These are phyloP conservation scores for Beauveria caledonica DNA, from an alignment of 2,329 filamentous ascomycete species.

Conservation along the genomic window DNA sequence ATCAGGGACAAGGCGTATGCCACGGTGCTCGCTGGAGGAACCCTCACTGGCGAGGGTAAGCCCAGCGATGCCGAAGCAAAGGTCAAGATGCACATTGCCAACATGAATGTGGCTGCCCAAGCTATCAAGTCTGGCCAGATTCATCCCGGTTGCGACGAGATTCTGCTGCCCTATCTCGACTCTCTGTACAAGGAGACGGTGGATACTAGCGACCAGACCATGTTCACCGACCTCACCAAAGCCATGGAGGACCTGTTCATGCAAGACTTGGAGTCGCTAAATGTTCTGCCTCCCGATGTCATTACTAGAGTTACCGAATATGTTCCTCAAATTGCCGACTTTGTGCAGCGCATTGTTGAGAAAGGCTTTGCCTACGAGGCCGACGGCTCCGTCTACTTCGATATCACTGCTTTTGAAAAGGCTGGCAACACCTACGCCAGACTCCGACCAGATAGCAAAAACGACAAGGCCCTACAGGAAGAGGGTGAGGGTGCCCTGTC, in stretches of 20 bases:
- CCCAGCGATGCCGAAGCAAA: conserved; percentile 76
- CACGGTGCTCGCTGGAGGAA: conserved; percentile 45
- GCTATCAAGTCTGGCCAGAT: conserved; percentile 41
- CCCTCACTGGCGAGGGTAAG: conserved; percentile 47
- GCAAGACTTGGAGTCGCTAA: conserved; percentile 78
- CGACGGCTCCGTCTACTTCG: conserved; percentile 89
- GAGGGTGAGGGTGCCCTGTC: conserved; percentile 83
- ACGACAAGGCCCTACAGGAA: conserved; percentile 73
- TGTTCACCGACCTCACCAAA: conserved; percentile 80
- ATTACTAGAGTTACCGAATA: conserved; percentile 91
- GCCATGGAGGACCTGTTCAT: conserved; percentile 84
- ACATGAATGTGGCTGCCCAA: conserved; percentile 43
- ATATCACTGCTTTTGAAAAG: conserved; percentile 78
- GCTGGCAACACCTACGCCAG: conserved; percentile 79
- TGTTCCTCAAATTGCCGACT: conserved; percentile 75
- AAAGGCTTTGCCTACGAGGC: conserved; percentile 79
- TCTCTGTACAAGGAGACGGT: conserved; percentile 54
- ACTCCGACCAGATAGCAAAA: conserved; percentile 75
- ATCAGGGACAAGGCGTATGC: conserved; percentile 46
- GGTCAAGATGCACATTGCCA: conserved; percentile 78
- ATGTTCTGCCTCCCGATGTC: conserved; percentile 73
- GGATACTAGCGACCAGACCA: conserved; percentile 54
- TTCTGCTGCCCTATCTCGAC: conserved; percentile 79
- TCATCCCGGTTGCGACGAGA: conserved; percentile 51
- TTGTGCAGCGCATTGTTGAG: conserved; percentile 72